phyloP scores from a whole-genome alignment of 169 alveolate species.

The Plasmodium ovale region DNA sequence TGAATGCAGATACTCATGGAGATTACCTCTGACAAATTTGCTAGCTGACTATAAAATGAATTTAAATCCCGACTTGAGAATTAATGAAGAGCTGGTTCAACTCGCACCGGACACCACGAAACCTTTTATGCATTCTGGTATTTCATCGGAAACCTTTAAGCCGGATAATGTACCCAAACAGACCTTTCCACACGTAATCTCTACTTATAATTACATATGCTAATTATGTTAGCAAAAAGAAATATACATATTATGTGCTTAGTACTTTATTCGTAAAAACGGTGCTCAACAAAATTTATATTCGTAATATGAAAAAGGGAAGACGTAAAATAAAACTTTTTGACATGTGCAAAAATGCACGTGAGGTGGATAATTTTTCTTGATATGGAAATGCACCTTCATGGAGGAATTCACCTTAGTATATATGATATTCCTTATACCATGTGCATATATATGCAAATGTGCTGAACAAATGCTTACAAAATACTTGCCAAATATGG shows the following conservation, averaged over 20 bases:
- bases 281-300: no score
- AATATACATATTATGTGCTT: no score
- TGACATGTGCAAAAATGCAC: no score
- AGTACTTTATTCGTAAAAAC: no score
- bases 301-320: no score
- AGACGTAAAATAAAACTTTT: no score
- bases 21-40: conserved; percentile 83
- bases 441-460: background rate
- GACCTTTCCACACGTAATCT: conserved; percentile 54
- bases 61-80: conserved; percentile 67
- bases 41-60: conserved; percentile 80
- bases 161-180: conserved; percentile 61
- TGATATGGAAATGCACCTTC: no score
- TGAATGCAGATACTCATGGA: conserved; percentile 81
- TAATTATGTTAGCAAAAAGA: background rate
- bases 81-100: conserved; percentile 69
- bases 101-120: conserved; percentile 63
- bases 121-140: conserved; percentile 76
- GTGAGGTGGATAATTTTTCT: no score
- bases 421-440: background rate
- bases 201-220: background rate
- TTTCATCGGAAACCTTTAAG: conserved; percentile 70
- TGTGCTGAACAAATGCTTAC: background rate
- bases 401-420: no score
- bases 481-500: background rate